A percentile compares a stretch with the other conserved stretches of the same genome.
phyloP scores from a whole-genome alignment of 148 eudicot species.

The Camellia granthamiana region DNA sequence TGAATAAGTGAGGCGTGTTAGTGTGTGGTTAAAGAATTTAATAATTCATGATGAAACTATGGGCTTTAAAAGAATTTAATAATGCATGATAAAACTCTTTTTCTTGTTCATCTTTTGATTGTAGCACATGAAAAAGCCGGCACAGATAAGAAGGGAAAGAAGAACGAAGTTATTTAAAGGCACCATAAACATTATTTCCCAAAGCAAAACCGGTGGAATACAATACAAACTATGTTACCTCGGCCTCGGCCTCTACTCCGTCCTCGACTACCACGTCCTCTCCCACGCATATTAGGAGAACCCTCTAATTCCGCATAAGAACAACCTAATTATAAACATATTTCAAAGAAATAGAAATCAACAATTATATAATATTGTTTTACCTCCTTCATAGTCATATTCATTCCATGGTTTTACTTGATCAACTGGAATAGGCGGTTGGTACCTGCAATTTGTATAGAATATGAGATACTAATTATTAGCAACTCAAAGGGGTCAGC shows the following conservation, averaged over 20 bases:
- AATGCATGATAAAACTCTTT: background rate
- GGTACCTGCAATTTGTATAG: slow-evolving; percentile 22
- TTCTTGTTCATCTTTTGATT: background rate
- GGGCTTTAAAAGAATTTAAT: too few relatives aligned
- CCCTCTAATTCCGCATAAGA: slow-evolving; percentile 19
- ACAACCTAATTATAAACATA: background rate
- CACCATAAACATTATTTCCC: background rate
- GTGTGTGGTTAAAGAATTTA: too few relatives aligned
- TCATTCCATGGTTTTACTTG: slow-evolving; percentile 30
- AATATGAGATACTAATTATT: background rate
- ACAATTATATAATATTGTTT: background rate
- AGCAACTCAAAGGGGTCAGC: too few relatives aligned
- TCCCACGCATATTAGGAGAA: slow-evolving; percentile 24
- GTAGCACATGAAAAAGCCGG: background rate
- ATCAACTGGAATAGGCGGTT: slow-evolving; percentile 29
- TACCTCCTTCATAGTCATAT: slow-evolving; percentile 27
- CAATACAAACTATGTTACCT: slow-evolving; percentile 8
- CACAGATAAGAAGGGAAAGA: background rate
- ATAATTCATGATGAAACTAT: too few relatives aligned
- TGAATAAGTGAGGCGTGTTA: too few relatives aligned
- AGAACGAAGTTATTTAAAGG: background rate
- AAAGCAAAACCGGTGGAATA: background rate
- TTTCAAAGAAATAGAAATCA: background rate
- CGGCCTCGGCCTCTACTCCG: slow-evolving; percentile 29
- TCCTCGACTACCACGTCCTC: slow-evolving; percentile 29